Evolutionary conservation across 1,284 basidiomycete species (phyloP).

Genomic region (Irpex sp.): DNA sequence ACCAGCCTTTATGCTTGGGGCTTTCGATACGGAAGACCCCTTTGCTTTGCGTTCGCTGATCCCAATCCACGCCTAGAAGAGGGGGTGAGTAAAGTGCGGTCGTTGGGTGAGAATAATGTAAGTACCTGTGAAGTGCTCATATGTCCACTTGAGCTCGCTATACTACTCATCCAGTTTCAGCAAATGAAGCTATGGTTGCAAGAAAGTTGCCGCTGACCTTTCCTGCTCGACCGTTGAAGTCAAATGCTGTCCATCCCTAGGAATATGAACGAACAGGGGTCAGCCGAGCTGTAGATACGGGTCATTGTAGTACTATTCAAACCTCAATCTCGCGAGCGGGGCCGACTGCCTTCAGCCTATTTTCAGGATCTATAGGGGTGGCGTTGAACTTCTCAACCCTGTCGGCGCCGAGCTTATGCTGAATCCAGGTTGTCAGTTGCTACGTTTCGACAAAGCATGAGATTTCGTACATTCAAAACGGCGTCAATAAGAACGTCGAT

Average conservation of each 20-base stretch:
- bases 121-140: constrained; percentile 70
- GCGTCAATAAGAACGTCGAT: constrained; percentile 73
- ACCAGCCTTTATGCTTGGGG: constrained; percentile 62
- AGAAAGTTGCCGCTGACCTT: constrained; percentile 41
- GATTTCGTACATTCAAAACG: constrained; percentile 59
- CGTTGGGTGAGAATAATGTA: not conserved
- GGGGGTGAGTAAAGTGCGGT: not conserved
- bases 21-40: constrained; percentile 59
- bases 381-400: constrained; percentile 71
- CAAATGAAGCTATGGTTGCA: not conserved
- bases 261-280: too few species aligned
- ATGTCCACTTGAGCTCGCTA: constrained; percentile 61
- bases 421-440: not conserved
- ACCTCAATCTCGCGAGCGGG: constrained; percentile 71
- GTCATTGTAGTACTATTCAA: not conserved
- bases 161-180: constrained; percentile 40
- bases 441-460: not conserved
- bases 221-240: constrained; percentile 72
- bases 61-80: constrained; percentile 76
- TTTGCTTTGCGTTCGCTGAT: constrained; percentile 59
- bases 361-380: constrained; percentile 65
- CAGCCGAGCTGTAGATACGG: too few species aligned
- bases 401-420: constrained; percentile 87
- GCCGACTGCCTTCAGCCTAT: constrained; percentile 54
- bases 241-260: constrained; percentile 83